Evolutionary conservation across 345 rosid species (phyloP).

Genomic region (Pelargonium nanum): DNA sequence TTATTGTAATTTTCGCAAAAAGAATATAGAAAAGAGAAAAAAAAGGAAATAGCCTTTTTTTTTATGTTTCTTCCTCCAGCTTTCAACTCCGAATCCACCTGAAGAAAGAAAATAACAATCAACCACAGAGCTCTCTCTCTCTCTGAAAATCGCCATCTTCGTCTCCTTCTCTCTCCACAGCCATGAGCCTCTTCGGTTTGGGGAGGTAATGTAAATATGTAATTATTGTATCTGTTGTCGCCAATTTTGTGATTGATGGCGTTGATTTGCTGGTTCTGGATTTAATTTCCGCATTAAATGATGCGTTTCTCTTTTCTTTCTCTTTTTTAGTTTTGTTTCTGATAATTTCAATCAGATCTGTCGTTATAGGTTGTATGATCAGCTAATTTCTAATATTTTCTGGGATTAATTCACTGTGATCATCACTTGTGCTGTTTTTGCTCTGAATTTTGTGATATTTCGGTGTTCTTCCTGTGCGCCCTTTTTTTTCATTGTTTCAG

Average conservation of each 20-base stretch:
- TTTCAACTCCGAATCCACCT: background rate
- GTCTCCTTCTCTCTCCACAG: background rate
- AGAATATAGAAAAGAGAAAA: background rate
- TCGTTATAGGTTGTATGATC: background rate
- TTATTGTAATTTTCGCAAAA: background rate
- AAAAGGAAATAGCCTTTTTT: background rate
- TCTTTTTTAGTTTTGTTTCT: no score
- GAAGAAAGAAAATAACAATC: background rate
- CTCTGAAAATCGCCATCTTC: background rate
- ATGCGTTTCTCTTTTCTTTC: no score
- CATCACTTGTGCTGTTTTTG: background rate
- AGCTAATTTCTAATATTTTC: background rate
- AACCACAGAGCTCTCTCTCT: background rate
- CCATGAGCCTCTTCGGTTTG: background rate
- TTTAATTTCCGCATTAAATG: background rate
- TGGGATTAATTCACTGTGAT: background rate
- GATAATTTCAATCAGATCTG: background rate
- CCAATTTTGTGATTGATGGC: background rate
- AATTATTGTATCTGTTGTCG: background rate
- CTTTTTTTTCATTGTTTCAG: no score
- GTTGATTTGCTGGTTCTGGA: background rate
- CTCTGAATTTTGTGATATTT: no score
- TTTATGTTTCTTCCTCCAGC: no score
- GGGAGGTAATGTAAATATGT: background rate
- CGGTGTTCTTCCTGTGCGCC: background rate